Conservation (phyloP, 2,329 filamentous ascomycete species). For the Trichoderma arundinaceum region DNA sequence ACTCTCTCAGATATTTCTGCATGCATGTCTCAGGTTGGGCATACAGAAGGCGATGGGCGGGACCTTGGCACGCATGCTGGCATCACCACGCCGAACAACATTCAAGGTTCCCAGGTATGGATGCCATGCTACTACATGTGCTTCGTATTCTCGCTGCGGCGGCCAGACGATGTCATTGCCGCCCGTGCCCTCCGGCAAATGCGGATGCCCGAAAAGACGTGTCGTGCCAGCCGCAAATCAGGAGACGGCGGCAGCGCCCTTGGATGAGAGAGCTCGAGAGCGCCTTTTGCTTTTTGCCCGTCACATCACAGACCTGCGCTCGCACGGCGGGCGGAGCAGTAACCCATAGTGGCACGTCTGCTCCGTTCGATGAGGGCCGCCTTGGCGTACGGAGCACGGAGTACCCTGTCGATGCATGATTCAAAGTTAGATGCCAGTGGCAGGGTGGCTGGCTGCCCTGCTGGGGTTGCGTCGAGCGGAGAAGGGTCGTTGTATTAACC, state of each 20-base stretch:
- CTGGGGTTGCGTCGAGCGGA: neutral
- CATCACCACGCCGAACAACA: conserved; percentile 6
- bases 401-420: conserved; percentile 20
- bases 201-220: conserved; percentile 2
- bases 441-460: neutral
- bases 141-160: conserved; percentile 3
- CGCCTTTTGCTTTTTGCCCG: neutral
- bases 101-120: neutral
- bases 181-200: conserved; percentile 6
- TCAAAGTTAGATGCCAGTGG: conserved; percentile 15
- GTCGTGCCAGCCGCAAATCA: neutral
- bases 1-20: conserved; percentile 11
- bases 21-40: conserved; percentile 29
- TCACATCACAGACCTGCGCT: neutral
- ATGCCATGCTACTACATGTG: neutral
- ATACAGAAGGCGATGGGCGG: conserved; percentile 17
- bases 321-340: conserved; percentile 18
- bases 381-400: neutral
- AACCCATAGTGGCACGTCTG: conserved; percentile 11
- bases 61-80: conserved; percentile 3
- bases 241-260: neutral
- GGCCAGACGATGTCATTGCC: neutral
- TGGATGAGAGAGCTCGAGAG: too few species aligned
- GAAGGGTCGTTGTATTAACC: neutral
- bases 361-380: neutral